phyloP scores from a whole-genome alignment of 2,329 filamentous ascomycete genomes.

The Neobulgaria alba region DNA sequence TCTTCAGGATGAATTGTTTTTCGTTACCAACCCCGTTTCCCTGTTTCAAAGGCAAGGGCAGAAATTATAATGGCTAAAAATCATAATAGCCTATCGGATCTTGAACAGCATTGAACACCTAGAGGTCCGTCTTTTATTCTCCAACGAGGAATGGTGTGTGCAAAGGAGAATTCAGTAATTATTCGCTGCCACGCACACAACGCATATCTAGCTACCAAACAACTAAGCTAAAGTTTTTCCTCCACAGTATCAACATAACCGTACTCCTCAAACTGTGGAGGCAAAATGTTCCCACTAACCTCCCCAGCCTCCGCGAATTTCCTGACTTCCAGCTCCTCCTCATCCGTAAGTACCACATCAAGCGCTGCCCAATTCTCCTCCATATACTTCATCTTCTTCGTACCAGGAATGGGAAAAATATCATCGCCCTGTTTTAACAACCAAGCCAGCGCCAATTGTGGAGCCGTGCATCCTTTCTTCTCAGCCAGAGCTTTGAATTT shows the following conservation, averaged over 20 bases:
- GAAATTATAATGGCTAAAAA: no score
- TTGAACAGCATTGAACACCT: no score
- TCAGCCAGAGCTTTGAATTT: slow-evolving; percentile 40
- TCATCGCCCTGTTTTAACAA: slow-evolving; percentile 50
- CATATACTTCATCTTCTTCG: slow-evolving; percentile 38
- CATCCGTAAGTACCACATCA: slow-evolving; percentile 29
- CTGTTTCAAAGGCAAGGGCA: no score
- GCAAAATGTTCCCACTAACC: slow-evolving; percentile 8
- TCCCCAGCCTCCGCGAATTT: slow-evolving; percentile 28
- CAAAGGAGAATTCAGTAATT: no score
- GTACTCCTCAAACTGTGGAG: not conserved
- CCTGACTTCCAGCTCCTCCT: slow-evolving; percentile 32
- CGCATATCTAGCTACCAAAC: no score
- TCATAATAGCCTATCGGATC: no score
- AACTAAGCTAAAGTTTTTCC: no score
- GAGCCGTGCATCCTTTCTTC: slow-evolving; percentile 44
- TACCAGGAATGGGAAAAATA: slow-evolving; percentile 50
- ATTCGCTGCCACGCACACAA: no score
- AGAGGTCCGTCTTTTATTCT: no score
- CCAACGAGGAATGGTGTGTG: no score
- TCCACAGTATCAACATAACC: slow-evolving; percentile 5
- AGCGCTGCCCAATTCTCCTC: slow-evolving; percentile 36
- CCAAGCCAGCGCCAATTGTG: slow-evolving; percentile 56
- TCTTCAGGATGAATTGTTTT: no score
- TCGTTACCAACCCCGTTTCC: no score